Base-by-base conservation (phyloP, 2,329 filamentous ascomycete species). In the Aspergillus sp. region DNA sequence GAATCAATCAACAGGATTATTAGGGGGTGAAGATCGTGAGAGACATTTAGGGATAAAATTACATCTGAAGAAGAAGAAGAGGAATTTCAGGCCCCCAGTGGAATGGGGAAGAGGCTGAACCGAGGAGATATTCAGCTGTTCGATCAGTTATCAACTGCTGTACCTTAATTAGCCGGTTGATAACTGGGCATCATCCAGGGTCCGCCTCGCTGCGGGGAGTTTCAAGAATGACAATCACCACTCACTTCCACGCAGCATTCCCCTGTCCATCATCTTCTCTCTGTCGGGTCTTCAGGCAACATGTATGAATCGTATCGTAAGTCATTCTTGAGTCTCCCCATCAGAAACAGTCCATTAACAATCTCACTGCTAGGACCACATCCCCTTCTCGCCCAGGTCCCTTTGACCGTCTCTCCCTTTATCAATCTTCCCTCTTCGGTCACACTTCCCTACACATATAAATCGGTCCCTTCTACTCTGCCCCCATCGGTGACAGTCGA, bases 401-500 rank as follows among this genome's bases (percentile, higher is more conserved):
- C 93, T 28, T 74, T 98, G 43, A 94, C 90, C 39, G 90, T 97
- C 36, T 96, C 91, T 3, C 93, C 93, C 27, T 96, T 96, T 72
- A 82, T 97, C 58, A 86, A 85, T 47, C 84, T 98, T 29, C 93
- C 93, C 8, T 85, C 88, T 28, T 86, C 91, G 27, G 87, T 90
- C 13, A 95, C 90, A 0, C 81, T 98, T 6, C 91, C 93, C 26
- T 97, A 97, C 73, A 95, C 89, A 56, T 97, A 96, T 78, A 91
- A 90, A 64, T 79, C 83, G 8, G 85, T 97, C 61, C 88, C 91
- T 0, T 91, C 89, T 1, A 86, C 89, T 2, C 80, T 97, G 0
- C 91, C 93, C 0, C 82, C 82, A 1, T 86, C 87, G 1, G 76
- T 81, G 30, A 78, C 82, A 6, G 76, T 77, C 46, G 71, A 78